Base-by-base conservation (phyloP, 805 yeast species). In the Lachancea fermentati region DNA sequence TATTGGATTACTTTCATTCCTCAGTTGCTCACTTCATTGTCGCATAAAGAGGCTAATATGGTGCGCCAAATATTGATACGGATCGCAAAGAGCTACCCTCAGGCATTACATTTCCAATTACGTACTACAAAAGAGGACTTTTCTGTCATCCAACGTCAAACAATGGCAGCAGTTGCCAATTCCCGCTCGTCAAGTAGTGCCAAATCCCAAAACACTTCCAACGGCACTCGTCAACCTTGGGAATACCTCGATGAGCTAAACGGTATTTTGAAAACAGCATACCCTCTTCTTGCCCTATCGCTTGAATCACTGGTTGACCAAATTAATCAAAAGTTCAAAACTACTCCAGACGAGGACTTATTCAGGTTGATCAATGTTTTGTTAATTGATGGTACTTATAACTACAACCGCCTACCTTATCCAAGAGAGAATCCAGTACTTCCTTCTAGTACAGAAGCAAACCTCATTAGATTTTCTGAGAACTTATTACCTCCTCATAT, bases 1-100 rank as follows among this genome's bases (percentile, higher is more conserved):
- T 91, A 91, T 62, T 93, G 97, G 97, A 87, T 93, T 33, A 87
- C 97, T 0, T 93, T 84, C 55, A 88, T 93, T 50, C 98, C 98
- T 2, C 98, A 94, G 63, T 69, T 93, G 44, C 69, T 93, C 50
- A 82, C 96, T 0, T 81, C 96, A 0, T 69, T 93, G 45, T 85
- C 97, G 1, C 95, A 88, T 51, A 83, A 79, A 51, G 97, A 93
- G 59, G 97, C 97, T 0, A 75, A 78, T 41, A 71, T 88, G 60
- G 96, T 91, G 2, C 81, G 96, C 45, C 88, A 81, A 52, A 84
- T 93, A 32, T 72, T 93, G 57, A 84, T 88, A 39, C 73, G 93
- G 49, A 93, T 93, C 56, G 98, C 98, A 1, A 93, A 93, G 68
- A 81, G 88, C 39, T 94, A 85, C 65, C 99, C 99, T 1, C 99